Evolutionary conservation across 441 rosid species (phyloP), one percentile per base, ranked within the genome.

Genomic region (Pelargonium australe): DNA sequence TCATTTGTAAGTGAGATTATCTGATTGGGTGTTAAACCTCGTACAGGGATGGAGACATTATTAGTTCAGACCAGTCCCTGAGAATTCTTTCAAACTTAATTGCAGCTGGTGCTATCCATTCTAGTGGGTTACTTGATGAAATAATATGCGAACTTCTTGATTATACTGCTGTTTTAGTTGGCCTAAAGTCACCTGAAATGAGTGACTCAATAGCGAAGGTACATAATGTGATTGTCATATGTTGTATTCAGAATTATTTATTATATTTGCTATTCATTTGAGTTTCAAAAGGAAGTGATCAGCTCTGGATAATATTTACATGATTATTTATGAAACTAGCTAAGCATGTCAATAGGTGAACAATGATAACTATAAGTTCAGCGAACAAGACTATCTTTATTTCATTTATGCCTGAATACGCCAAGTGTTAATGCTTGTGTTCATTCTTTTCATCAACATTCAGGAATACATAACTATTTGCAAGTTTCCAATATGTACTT

Each of bases 151-250:
- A 83, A 77, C 84, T 95, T 79, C 83, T 90, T 69, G 87, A 88
- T 70, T 92, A 89, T 70, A 69, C 86, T 71, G 81, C 82, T 14
- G 68, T 69, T 63, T 76, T 87, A 63, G 79, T 84, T 81, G 75
- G 87, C 80, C 77, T 87, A 83, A 89, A 85, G 74, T 84, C 92
- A 63, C 73, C 85, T 47, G 89, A 83, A 63, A 69, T 81, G 71
- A 84, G 68, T 81, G 91, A 85, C 76, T 77, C 89, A 73, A 73
- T 89, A 77, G 79, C 90, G 69, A 89, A 92, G 99, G 99, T 95
- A 83, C 23, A 45, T n/a, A n/a, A 28, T 7, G 14, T 13, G 44
- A 63, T 14, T 28, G 14, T 11, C 5, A 37, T 40, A 7, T 40
- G 7, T 40, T 40, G 17, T 28, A 60, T 23, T 23, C 5, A 23